phyloP scores from a whole-genome alignment of 106 monocot genomes.

The Agapanthus africanus region DNA sequence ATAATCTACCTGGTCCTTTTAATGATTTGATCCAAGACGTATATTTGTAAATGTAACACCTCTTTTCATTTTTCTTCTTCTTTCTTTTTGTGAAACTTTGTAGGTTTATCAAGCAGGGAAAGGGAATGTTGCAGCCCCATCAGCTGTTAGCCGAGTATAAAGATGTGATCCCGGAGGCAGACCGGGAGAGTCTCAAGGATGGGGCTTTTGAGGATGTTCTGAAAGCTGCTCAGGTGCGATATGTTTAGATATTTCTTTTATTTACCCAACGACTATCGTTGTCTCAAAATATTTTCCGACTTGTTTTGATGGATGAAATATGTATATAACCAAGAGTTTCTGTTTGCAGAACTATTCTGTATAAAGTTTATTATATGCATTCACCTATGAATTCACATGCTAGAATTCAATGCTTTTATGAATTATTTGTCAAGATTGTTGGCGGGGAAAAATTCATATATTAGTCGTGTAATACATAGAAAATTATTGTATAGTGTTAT shows the following conservation, averaged over 20 bases:
- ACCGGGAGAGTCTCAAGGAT: conserved; percentile 36
- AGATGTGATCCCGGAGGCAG: conserved; percentile 39
- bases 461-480: not conserved
- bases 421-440: not conserved
- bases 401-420: not conserved
- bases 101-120: conserved; percentile 88
- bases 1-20: not conserved
- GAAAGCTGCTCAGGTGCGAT: conserved; percentile 54
- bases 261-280: not conserved
- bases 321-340: not conserved
- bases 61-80: not conserved
- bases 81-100: not conserved
- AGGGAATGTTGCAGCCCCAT: conserved; percentile 88
- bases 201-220: conserved; percentile 55
- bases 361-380: too few relatives aligned
- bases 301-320: not conserved
- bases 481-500: not conserved
- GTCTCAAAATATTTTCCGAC: not conserved
- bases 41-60: too few relatives aligned
- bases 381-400: too few relatives aligned
- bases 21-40: too few relatives aligned
- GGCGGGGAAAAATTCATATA: not conserved
- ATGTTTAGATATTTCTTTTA: not conserved
- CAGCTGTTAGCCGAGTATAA: conserved; percentile 61
- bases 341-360: not conserved